Percentiles rank a stretch among this genome's conserved stretches.
Evolutionary conservation across 768 basidiomycete genomes (phyloP).

Genomic region (Coprinopsis strossmayeri): DNA sequence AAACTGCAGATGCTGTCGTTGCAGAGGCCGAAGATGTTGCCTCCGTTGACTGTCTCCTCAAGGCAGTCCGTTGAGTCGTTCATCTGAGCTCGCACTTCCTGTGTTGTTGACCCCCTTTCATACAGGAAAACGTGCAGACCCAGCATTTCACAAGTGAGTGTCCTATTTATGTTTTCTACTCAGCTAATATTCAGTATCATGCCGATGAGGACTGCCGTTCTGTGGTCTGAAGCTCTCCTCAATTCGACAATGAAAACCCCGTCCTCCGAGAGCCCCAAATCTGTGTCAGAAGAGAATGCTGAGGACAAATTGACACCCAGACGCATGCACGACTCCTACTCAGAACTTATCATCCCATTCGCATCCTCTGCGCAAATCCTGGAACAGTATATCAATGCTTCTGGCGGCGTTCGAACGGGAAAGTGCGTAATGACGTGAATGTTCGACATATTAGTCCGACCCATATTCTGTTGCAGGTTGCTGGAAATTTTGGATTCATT

Average conservation of each 20-base stretch:
- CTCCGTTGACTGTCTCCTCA: conserved; percentile 50
- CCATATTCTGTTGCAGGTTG: conserved; percentile 30
- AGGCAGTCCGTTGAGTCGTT: conserved; percentile 45
- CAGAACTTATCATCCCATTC: conserved; percentile 61
- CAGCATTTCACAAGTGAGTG: conserved; percentile 42
- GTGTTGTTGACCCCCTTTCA: neutral
- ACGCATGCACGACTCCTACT: conserved; percentile 67
- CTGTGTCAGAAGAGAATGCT: conserved; percentile 5
- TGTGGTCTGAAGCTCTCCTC: conserved; percentile 57
- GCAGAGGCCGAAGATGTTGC: conserved; percentile 56
- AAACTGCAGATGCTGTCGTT: conserved; percentile 22
- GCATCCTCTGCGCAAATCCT: conserved; percentile 48
- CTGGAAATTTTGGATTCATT: conserved; percentile 81
- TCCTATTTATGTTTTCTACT: neutral
- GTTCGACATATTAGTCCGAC: neutral
- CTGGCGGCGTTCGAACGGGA: conserved; percentile 65
- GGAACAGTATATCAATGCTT: conserved; percentile 66
- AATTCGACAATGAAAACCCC: conserved; percentile 23
- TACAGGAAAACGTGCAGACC: conserved; percentile 48
- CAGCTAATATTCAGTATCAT: conserved; percentile 34
- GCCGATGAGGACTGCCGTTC: conserved; percentile 43
- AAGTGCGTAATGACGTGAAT: conserved; percentile 29
- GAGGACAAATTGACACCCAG: conserved; percentile 34
- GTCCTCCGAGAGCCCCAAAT: conserved; percentile 10
- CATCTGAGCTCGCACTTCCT: neutral